phyloP scores from a whole-genome alignment of 805 yeast species.

The Geotrichum ghanense region DNA sequence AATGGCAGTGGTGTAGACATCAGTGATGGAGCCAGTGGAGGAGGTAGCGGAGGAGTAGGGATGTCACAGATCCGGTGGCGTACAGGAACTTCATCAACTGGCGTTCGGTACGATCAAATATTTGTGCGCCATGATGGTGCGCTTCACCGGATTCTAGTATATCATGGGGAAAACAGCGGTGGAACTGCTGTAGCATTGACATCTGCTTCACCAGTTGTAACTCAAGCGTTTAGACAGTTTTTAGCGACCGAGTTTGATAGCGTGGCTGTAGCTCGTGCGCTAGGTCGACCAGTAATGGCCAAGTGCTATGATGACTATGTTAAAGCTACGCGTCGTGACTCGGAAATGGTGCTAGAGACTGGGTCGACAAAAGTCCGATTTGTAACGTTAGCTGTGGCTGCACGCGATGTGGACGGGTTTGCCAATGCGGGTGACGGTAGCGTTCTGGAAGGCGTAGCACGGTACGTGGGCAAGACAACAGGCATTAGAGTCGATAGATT shows the following conservation, averaged over 20 bases:
- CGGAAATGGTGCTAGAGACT: neutral
- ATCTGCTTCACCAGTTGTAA: neutral
- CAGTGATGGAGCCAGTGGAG: neutral
- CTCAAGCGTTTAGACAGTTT: neutral
- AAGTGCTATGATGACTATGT: neutral
- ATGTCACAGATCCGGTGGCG: neutral
- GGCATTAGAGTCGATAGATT: conserved; percentile 10
- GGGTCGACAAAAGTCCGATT: neutral
- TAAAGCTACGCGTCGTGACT: neutral
- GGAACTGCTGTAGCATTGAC: neutral
- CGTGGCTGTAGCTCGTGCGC: neutral
- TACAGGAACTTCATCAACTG: no score
- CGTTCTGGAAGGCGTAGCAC: neutral
- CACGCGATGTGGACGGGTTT: neutral
- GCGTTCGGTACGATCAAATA: no score
- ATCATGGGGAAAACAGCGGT: neutral
- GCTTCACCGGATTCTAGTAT: neutral
- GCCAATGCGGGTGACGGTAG: neutral
- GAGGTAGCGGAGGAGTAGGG: no score
- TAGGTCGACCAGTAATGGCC: neutral
- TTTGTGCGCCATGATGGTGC: no score
- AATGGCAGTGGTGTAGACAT: neutral
- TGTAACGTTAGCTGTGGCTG: neutral
- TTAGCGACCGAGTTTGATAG: neutral
- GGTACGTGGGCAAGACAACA: conserved; percentile 1